phyloP scores from a whole-genome alignment of 169 alveolate species.

The Perkinsus marinus region DNA sequence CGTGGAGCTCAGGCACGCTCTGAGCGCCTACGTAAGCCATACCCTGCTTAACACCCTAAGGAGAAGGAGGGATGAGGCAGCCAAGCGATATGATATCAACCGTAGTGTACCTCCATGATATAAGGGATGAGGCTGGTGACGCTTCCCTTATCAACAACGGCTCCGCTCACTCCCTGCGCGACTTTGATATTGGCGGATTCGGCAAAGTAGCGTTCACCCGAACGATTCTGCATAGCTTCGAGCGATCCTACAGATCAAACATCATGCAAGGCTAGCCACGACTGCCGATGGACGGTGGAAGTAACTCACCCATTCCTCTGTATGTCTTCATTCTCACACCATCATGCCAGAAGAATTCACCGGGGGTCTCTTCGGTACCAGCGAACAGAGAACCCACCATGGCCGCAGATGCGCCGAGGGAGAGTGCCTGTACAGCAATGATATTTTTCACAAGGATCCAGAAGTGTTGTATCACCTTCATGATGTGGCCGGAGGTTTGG shows the following conservation, averaged over 20 bases:
- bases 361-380: constrained; percentile 85
- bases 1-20: constrained; percentile 30
- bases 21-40: constrained; percentile 37
- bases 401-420: constrained; percentile 76
- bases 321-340: constrained; percentile 61
- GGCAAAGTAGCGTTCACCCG: constrained; percentile 11
- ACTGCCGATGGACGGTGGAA: no score
- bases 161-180: constrained; percentile 72
- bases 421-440: constrained; percentile 40
- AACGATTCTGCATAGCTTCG: constrained; percentile 10
- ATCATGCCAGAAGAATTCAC: constrained; percentile 69
- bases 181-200: constrained; percentile 42
- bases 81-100: background rate
- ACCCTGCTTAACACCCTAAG: constrained; percentile 45
- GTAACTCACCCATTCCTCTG: constrained; percentile 76
- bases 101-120: constrained; percentile 41
- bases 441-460: background rate
- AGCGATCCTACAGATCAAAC: constrained; percentile 30
- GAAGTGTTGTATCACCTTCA: constrained; percentile 48
- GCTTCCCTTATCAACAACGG: constrained; percentile 67
- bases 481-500: constrained; percentile 76
- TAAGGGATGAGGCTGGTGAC: constrained; percentile 58
- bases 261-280: no score
- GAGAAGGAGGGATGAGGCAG: background rate
- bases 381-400: constrained; percentile 78